Base-by-base conservation (phyloP, 345 rosid genomes). In the Salix arbutifolia region DNA sequence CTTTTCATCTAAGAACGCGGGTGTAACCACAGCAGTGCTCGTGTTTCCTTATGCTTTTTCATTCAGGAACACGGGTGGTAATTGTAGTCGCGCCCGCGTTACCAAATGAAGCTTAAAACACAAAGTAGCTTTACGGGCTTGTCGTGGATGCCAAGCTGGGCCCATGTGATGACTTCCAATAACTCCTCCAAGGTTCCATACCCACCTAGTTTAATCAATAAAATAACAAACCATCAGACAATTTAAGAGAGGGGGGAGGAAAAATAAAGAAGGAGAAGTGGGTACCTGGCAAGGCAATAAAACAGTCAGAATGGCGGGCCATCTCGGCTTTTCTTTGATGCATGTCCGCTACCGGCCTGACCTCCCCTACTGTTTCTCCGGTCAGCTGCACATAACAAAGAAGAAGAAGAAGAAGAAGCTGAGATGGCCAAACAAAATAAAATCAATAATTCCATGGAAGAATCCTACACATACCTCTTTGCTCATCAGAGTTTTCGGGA, bases 401-500 rank as follows among this genome's bases (percentile, higher is more conserved):
- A 52, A 66, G 19, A 11, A 28, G 7, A 35, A 35, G 37, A 35
- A 35, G 37, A 35, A 33, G 30, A 28, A 28, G 1, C 13, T 3
- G 16, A 31, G 10, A 67, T 23, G 14, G 26, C 65, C 46, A 53
- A 16, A 23, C 33, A 65, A 48, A 46, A 48, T 33, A 40, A 31
- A 52, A 26, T 11, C 13, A 46, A 42, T 42, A 42, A 42, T 42
- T 11, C 4, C 0, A 11, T 42, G 46, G 21, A 21, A 25, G 40
- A 30, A 66, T 66, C 12, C 23, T 28, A 35, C 37, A 35, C 38
- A n/a, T 52, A 94, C 98, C 97, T 94, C 95, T 88, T 91, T 90
- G 85, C 70, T 83, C 98, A 94, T 94, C 72, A 94, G 89, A 64
- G 92, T 92, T 83, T 81, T 91, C 68, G 98, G 98, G 77, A 94